phyloP scores from a whole-genome alignment of 352 stramenopile species.

The Hyaloperonospora arabidopsidis region DNA sequence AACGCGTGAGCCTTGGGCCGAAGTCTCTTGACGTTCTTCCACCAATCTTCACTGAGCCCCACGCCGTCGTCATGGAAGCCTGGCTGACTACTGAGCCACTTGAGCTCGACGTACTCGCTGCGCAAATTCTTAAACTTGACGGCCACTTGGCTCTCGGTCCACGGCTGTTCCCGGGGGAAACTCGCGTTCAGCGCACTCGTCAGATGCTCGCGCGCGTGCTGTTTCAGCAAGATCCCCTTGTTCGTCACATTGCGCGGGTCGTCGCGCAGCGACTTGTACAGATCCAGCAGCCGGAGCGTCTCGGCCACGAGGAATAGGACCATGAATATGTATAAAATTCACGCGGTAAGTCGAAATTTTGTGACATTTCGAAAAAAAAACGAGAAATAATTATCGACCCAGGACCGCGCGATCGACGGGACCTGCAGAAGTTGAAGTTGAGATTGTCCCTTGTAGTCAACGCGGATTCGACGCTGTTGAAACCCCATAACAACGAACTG shows the following conservation, averaged over 20 bases:
- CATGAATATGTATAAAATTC: conserved; percentile 16
- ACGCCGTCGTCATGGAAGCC: conserved; percentile 32
- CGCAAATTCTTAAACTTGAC: conserved; percentile 68
- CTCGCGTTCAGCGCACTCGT: conserved; percentile 37
- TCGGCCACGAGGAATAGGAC: conserved; percentile 53
- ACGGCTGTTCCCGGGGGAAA: conserved; percentile 29
- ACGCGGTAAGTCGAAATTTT: neutral
- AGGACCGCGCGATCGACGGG: too few relatives aligned
- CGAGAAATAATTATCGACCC: neutral
- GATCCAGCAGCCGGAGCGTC: conserved; percentile 41
- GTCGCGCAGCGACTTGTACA: conserved; percentile 35
- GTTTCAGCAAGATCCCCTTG: conserved; percentile 41
- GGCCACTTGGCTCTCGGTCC: conserved; percentile 46
- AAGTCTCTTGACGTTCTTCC: conserved; percentile 31
- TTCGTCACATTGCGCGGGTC: conserved; percentile 40
- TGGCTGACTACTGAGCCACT: conserved; percentile 40
- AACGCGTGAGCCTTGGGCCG: conserved; percentile 47
- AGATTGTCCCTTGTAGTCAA: too few relatives aligned
- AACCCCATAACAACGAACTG: too few relatives aligned
- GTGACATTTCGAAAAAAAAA: neutral
- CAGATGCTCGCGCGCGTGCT: conserved; percentile 36
- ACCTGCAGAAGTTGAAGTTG: too few relatives aligned
- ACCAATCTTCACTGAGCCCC: conserved; percentile 41
- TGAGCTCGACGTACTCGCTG: conserved; percentile 41
- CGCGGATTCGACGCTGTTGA: too few relatives aligned